Evolutionary conservation across 768 basidiomycete species (phyloP).

Genomic region (Trametes cinnabarina): DNA sequence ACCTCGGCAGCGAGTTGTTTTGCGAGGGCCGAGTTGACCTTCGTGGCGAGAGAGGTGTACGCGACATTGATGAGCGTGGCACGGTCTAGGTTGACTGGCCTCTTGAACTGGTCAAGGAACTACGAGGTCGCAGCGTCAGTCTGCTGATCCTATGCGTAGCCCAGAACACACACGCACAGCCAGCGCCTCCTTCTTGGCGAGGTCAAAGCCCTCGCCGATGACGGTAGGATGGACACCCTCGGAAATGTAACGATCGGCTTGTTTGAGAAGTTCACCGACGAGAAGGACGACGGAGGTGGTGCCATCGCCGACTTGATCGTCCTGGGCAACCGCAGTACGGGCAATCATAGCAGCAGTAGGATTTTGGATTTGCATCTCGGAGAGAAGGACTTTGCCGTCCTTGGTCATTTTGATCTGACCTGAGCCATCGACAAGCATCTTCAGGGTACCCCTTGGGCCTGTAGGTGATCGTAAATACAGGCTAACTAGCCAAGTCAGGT

Average conservation of each 20-base stretch:
- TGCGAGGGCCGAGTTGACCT: constrained; percentile 79
- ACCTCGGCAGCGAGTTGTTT: constrained; percentile 87
- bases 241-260: constrained; percentile 95
- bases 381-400: constrained; percentile 96
- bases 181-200: constrained; percentile 95
- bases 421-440: constrained; percentile 98
- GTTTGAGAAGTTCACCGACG: constrained; percentile 93
- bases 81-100: constrained; percentile 74
- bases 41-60: constrained; percentile 93
- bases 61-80: constrained; percentile 91
- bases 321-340: constrained; percentile 96
- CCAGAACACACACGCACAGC: constrained; percentile 67
- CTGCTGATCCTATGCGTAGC: no score
- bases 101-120: constrained; percentile 94
- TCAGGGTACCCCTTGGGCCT: constrained; percentile 97
- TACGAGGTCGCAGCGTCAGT: constrained; percentile 35
- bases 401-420: constrained; percentile 99
- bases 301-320: constrained; percentile 98
- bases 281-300: constrained; percentile 96
- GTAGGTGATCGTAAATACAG: not conserved
- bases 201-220: constrained; percentile 91
- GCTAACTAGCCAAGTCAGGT: not conserved
- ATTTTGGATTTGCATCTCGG: constrained; percentile 99
- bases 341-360: constrained; percentile 99
- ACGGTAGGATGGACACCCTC: constrained; percentile 99